These are phyloP conservation scores for Tolypocladium endophyticum DNA, from an alignment of 2,329 filamentous ascomycete genomes.

Conservation along the genomic window DNA sequence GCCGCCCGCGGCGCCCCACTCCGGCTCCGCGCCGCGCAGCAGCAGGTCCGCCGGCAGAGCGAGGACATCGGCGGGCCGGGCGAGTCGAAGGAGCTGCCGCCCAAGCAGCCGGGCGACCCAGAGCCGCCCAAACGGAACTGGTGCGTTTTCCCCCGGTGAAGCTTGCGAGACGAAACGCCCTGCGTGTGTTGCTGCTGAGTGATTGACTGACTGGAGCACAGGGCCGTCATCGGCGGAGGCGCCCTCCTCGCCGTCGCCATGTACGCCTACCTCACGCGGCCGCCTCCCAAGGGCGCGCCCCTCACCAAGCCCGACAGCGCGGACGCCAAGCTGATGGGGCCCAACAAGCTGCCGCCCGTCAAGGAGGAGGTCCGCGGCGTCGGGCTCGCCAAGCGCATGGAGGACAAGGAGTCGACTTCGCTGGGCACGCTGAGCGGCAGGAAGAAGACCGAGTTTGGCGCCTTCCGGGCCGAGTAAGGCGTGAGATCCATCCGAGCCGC, in stretches of 20 bases:
- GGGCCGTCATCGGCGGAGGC: slow-evolving; percentile 17
- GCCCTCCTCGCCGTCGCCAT: slow-evolving; percentile 14
- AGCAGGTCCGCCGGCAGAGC: slow-evolving; percentile 8
- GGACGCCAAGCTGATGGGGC: not conserved
- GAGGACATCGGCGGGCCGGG: slow-evolving; percentile 21
- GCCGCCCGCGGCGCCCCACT: slow-evolving; percentile 2
- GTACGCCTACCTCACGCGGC: slow-evolving; percentile 16
- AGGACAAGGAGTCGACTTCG: slow-evolving; percentile 12
- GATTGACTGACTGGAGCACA: slow-evolving; percentile 4
- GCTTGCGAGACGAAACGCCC: not conserved
- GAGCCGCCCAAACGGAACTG: slow-evolving; percentile 21
- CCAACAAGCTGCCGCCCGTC: not conserved
- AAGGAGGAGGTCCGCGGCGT: not conserved
- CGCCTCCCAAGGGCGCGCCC: slow-evolving; percentile 3
- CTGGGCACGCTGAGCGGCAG: slow-evolving; percentile 19
- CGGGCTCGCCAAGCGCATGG: slow-evolving; percentile 7
- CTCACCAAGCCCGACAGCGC: not conserved
- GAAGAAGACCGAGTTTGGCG: slow-evolving; percentile 15
- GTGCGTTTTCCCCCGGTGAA: slow-evolving; percentile 7
- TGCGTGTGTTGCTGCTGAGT: not conserved
- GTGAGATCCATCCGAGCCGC: not conserved
- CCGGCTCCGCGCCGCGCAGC: not conserved
- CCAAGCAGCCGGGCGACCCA: slow-evolving; percentile 12
- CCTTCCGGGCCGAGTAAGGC: slow-evolving; percentile 16
- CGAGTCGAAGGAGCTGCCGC: slow-evolving; percentile 19